Conservation (phyloP, 768 basidiomycete genomes). For the Suillus tomentosus region DNA sequence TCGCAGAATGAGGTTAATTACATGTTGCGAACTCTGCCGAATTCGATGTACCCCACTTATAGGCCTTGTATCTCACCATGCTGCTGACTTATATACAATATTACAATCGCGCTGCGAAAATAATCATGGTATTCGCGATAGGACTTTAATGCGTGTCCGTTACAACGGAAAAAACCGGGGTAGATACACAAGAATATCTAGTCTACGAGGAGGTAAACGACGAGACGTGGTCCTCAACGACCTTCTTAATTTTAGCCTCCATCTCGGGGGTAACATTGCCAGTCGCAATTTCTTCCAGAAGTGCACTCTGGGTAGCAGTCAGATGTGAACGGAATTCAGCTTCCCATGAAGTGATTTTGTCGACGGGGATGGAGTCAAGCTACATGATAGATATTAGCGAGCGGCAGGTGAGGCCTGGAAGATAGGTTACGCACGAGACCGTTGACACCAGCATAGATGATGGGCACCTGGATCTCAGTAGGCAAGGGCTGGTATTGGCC, state of each 20-base stretch:
- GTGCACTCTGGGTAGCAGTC: slow-evolving; percentile 64
- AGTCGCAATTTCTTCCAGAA: slow-evolving; percentile 83
- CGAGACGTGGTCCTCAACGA: slow-evolving; percentile 85
- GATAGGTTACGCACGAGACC: slow-evolving; percentile 71
- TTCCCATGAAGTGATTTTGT: slow-evolving; percentile 93
- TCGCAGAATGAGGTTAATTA: slow-evolving; percentile 6
- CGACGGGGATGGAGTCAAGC: slow-evolving; percentile 95
- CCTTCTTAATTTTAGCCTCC: slow-evolving; percentile 94
- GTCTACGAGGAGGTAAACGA: slow-evolving; percentile 58
- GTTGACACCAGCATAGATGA: slow-evolving; percentile 99
- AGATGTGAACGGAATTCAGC: slow-evolving; percentile 90
- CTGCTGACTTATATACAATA: slow-evolving; percentile 8
- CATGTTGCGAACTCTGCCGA: neutral
- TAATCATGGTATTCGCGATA: slow-evolving; percentile 30
- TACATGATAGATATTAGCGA: slow-evolving; percentile 24
- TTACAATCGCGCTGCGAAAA: slow-evolving; percentile 25
- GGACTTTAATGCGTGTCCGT: slow-evolving; percentile 11
- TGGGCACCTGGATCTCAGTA: slow-evolving; percentile 96
- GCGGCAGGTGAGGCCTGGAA: neutral
- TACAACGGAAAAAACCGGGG: neutral
- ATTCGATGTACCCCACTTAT: slow-evolving; percentile 9
- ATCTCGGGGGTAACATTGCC: slow-evolving; percentile 88
- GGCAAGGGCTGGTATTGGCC: slow-evolving; percentile 96
- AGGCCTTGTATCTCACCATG: slow-evolving; percentile 1
- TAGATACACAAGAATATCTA: slow-evolving; percentile 11